A percentile compares a stretch with the other conserved stretches of the same genome.
phyloP scores from a whole-genome alignment of 2,329 filamentous ascomycete genomes.

The Diaporthe sp. region DNA sequence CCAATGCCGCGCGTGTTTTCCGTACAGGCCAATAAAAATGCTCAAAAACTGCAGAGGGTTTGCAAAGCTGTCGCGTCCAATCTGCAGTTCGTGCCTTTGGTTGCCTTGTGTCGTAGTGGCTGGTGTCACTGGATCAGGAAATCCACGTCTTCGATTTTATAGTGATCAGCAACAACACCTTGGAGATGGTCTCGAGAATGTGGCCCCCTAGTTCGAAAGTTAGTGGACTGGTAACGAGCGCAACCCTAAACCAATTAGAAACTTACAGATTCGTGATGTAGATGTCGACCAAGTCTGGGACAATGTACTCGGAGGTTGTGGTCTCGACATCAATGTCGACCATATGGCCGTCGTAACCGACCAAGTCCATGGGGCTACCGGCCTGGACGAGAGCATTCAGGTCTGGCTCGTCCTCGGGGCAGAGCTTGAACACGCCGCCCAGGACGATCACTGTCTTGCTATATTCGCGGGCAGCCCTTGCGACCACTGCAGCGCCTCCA shows the following conservation, averaged over 20 bases:
- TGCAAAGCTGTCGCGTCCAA: not conserved
- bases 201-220: conserved; percentile 45
- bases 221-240: not conserved
- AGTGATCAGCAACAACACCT: conserved; percentile 47
- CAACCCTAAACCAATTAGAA: too few species aligned
- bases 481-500: conserved; percentile 85
- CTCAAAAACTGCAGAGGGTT: not conserved
- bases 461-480: conserved; percentile 85
- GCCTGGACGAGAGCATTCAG: conserved; percentile 87
- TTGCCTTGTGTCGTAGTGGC: conserved; percentile 38
- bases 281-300: conserved; percentile 79
- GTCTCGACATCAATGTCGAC: conserved; percentile 84
- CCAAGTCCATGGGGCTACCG: conserved; percentile 82
- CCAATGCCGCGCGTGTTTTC: conserved; percentile 27
- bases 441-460: conserved; percentile 89
- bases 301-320: conserved; percentile 85
- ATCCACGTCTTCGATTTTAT: conserved; percentile 72
- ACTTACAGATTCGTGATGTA: conserved; percentile 89
- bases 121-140: conserved; percentile 60
- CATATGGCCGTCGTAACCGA: conserved; percentile 83
- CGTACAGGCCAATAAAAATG: conserved; percentile 12
- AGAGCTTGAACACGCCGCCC: conserved; percentile 93
- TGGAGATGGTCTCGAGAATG: conserved; percentile 48
- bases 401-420: conserved; percentile 88
- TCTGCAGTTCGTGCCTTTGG: not conserved